Percentiles rank a stretch among this genome's conserved stretches.
phyloP scores from a whole-genome alignment of 306 rosid species.

The Glycyrrhiza uralensis region DNA sequence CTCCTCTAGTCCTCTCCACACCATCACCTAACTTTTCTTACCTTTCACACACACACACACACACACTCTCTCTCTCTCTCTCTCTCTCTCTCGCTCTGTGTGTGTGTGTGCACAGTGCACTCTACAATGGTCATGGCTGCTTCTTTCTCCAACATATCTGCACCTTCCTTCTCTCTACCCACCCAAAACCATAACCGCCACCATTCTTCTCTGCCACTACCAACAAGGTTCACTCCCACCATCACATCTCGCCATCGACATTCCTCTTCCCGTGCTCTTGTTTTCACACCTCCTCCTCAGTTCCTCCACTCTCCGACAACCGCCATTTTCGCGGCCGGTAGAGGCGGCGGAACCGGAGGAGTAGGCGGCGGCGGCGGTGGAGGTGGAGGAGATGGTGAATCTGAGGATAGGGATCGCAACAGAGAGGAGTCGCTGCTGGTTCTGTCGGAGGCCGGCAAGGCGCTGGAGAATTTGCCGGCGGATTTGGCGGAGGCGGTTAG shows the following conservation, averaged over 20 bases:
- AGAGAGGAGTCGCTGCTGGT: constrained; percentile 62
- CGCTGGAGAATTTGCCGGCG: constrained; percentile 64
- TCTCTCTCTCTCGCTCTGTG: neutral
- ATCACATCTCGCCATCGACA: neutral
- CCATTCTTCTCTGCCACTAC: constrained; percentile 26
- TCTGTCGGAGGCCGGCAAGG: constrained; percentile 51
- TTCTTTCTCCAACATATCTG: constrained; percentile 45
- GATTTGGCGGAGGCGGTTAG: constrained; percentile 72
- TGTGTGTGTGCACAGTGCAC: too few relatives aligned
- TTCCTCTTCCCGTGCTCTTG: constrained; percentile 15
- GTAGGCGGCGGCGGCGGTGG: constrained; percentile 10
- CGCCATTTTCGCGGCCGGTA: constrained; percentile 16
- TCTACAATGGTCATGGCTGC: constrained; percentile 40
- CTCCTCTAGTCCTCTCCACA: neutral
- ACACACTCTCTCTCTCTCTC: neutral
- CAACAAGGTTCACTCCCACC: constrained; percentile 22
- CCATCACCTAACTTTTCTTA: neutral
- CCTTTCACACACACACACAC: neutral
- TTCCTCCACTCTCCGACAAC: constrained; percentile 2
- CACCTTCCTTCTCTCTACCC: constrained; percentile 31
- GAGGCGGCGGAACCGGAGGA: neutral
- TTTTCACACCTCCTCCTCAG: constrained; percentile 9
- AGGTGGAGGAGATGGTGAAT: constrained; percentile 23
- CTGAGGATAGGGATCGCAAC: constrained; percentile 58
- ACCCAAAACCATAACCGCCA: constrained; percentile 11